Conservation (phyloP, 2,329 filamentous ascomycete genomes). For the Coccinonectria pachysandricola region DNA sequence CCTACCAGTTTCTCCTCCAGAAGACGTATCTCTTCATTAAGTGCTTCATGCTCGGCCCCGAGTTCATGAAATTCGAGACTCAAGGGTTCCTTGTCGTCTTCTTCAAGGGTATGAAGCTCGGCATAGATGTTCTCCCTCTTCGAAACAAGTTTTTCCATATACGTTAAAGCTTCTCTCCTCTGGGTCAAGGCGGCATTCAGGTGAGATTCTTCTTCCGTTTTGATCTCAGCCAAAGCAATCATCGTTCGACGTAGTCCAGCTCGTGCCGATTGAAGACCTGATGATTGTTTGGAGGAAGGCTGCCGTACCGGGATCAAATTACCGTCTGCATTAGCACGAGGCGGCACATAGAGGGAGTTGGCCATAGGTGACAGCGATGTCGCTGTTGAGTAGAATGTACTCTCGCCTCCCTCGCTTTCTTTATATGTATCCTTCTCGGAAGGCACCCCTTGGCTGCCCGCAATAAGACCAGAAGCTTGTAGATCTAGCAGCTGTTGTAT, state of each 20-base stretch:
- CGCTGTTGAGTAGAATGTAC: slow-evolving; percentile 30
- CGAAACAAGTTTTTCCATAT: slow-evolving; percentile 42
- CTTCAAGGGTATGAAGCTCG: slow-evolving; percentile 45
- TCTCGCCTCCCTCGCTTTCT: slow-evolving; percentile 31
- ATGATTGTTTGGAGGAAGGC: slow-evolving; percentile 36
- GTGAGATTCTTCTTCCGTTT: slow-evolving; percentile 55
- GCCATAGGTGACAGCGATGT: slow-evolving; percentile 30
- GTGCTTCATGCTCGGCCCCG: slow-evolving; percentile 37
- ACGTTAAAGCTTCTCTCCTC: slow-evolving; percentile 46
- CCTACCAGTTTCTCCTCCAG: slow-evolving; percentile 54
- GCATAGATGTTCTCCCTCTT: slow-evolving; percentile 38
- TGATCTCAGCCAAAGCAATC: slow-evolving; percentile 52
- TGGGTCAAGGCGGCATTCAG: slow-evolving; percentile 46
- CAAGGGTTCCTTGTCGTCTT: slow-evolving; percentile 47
- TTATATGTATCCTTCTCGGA: slow-evolving; percentile 18
- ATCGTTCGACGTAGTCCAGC: slow-evolving; percentile 54
- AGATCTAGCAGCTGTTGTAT: slow-evolving; percentile 39
- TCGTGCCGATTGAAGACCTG: slow-evolving; percentile 53
- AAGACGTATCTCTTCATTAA: slow-evolving; percentile 54
- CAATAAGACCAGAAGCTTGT: slow-evolving; percentile 35
- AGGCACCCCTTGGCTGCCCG: slow-evolving; percentile 22
- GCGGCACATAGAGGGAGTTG: slow-evolving; percentile 32
- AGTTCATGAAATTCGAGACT: slow-evolving; percentile 51
- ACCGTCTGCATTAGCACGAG: slow-evolving; percentile 29
- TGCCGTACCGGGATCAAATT: slow-evolving; percentile 52